Evolutionary conservation across 2,329 filamentous ascomycete species (phyloP).

Genomic region (Trichoderma sp.): DNA sequence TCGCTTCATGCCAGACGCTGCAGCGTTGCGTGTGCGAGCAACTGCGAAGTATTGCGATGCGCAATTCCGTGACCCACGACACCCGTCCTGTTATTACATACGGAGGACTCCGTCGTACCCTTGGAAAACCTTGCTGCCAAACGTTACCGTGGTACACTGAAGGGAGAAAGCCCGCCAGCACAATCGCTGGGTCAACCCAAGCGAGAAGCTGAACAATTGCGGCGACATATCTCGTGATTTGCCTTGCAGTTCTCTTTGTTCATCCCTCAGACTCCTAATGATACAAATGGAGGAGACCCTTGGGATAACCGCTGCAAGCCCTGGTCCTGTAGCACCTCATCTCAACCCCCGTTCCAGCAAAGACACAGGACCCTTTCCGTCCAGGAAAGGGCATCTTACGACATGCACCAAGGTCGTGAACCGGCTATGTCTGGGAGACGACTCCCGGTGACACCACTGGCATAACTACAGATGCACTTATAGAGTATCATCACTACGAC

Average conservation of each 20-base stretch:
- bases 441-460: neutral
- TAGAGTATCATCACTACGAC: too few species aligned
- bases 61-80: neutral
- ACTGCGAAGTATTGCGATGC: neutral
- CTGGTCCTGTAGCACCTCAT: constrained; percentile 12
- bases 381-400: neutral
- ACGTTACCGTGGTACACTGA: constrained; percentile 21
- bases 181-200: neutral
- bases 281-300: neutral
- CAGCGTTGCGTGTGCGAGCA: neutral
- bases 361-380: neutral
- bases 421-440: constrained; percentile 9
- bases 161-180: neutral
- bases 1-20: neutral
- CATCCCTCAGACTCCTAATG: constrained; percentile 7
- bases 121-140: constrained; percentile 1
- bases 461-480: neutral
- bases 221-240: neutral
- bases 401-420: neutral
- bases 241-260: neutral
- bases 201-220: constrained; percentile 11
- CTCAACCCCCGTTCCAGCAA: constrained; percentile 9
- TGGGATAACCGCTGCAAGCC: constrained; percentile 1
- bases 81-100: neutral
- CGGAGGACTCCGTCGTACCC: neutral